A percentile compares a stretch with the other conserved stretches of the same genome.
Evolutionary conservation across 2,329 filamentous ascomycete genomes (phyloP).

Genomic region (Curvularia sp.): DNA sequence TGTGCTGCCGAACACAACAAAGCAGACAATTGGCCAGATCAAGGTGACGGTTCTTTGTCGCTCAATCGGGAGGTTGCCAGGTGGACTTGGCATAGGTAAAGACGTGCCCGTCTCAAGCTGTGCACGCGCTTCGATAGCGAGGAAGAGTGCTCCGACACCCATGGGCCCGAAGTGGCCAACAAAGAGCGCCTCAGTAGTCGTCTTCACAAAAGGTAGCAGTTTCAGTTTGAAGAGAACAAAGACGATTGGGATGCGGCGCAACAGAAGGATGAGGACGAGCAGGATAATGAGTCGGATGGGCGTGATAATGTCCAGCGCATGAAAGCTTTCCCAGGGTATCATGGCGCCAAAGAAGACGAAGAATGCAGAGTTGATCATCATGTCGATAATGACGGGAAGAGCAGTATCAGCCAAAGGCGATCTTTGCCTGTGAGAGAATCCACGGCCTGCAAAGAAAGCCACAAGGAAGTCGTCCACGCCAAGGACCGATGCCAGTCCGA

Average conservation of each 20-base stretch:
- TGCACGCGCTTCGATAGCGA: constrained; percentile 63
- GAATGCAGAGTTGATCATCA: constrained; percentile 63
- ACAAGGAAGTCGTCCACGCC: constrained; percentile 65
- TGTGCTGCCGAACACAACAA: constrained; percentile 62
- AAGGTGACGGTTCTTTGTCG: constrained; percentile 53
- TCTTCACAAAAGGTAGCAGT: constrained; percentile 57
- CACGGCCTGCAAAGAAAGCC: constrained; percentile 63
- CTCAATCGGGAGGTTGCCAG: constrained; percentile 43
- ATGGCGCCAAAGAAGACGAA: constrained; percentile 65
- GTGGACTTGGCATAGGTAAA: constrained; percentile 56
- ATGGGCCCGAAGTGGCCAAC: constrained; percentile 66
- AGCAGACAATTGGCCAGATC: constrained; percentile 64
- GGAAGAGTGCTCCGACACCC: constrained; percentile 64
- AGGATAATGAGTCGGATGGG: constrained; percentile 55
- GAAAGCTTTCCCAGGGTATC: constrained; percentile 60
- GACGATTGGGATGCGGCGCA: constrained; percentile 62
- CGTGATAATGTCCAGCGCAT: constrained; percentile 46
- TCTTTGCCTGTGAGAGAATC: constrained; percentile 63
- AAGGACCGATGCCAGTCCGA: constrained; percentile 61
- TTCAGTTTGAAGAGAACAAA: constrained; percentile 55
- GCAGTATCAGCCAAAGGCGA: constrained; percentile 57
- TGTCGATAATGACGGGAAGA: constrained; percentile 60
- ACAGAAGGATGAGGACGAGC: constrained; percentile 59
- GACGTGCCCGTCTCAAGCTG: constrained; percentile 60
- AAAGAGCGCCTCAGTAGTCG: constrained; percentile 62